Percentiles rank a stretch among this genome's conserved stretches.
Evolutionary conservation across 257 asterid species (phyloP).

Genomic region (Rehmannia glutinosa): DNA sequence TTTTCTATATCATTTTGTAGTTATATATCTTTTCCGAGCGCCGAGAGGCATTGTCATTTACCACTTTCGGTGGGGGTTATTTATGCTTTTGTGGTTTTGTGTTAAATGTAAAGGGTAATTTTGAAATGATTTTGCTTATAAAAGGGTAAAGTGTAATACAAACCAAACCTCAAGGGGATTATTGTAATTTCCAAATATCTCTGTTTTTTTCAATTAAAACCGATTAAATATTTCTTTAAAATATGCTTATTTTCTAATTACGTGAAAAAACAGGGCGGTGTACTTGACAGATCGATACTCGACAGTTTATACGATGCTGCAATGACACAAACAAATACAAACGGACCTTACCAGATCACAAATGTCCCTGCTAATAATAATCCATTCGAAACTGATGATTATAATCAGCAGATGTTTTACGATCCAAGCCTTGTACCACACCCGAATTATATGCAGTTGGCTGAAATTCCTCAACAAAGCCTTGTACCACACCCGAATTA

Average conservation of each 20-base stretch:
- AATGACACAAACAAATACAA: constrained; percentile 23
- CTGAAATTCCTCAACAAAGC: too few species aligned
- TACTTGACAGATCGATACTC: constrained; percentile 52
- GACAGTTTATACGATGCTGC: constrained; percentile 62
- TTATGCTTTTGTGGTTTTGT: too few species aligned
- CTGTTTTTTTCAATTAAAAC: background rate
- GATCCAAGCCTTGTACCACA: constrained; percentile 26
- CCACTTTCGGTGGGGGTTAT: too few species aligned
- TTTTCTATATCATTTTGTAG: too few species aligned
- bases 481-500: too few species aligned
- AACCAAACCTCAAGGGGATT: too few species aligned
- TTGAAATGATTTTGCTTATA: too few species aligned
- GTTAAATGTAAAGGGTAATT: too few species aligned
- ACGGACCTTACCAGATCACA: constrained; percentile 20
- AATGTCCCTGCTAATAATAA: constrained; percentile 36
- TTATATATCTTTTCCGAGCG: too few species aligned
- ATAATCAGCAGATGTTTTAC: constrained; percentile 17
- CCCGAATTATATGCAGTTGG: constrained; percentile 26
- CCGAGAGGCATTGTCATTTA: too few species aligned
- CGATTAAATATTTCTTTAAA: background rate
- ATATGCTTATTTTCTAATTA: background rate
- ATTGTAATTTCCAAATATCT: too few species aligned
- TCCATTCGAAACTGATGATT: constrained; percentile 51
- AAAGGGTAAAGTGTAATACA: too few species aligned
- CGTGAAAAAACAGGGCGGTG: constrained; percentile 37